Evolutionary conservation across 352 stramenopile species (phyloP), one percentile per base, ranked within the genome.

Genomic region (Phytophthora litchii): DNA sequence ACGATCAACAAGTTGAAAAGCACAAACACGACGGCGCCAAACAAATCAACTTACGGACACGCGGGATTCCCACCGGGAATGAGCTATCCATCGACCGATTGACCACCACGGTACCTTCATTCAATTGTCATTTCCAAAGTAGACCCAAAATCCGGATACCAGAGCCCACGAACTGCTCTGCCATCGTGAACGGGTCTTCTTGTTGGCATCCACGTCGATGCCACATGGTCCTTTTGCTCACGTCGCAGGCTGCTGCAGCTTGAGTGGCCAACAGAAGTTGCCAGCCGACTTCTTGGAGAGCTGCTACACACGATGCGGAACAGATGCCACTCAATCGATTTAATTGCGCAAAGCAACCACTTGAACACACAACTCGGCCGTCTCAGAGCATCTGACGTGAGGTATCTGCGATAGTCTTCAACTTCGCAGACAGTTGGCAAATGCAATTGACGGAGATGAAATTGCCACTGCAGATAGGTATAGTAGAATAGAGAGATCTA

Each of bases 171-270:
- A 63, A 38, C 14, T 10, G 17, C 27, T 36, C 37, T 45, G 27
- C 45, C 54, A 56, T 51, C n/a, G 20, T 48, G n/a, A 19, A 25
- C 9, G 52, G 14, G 48, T 12, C 6, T 25, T 8, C 12, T 41
- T 17, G 17, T 35, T 47, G 17, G 29, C 16, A 60, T 34, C 49
- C 56, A 67, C 58, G 14, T 54, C 43, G 21, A 27, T 27, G 31
- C 51, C 58, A 55, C 50, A 54, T 67, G 51, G 42, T 45, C 20
- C 3, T 29, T n/a, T 29, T 7, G 21, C 16, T 32, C 48, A 65
- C 49, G 49, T 65, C 55, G 55, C 55, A 64, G 29, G 36, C 43
- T 54, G 45, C 31, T 17, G 51, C n/a, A 60, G 4, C 41, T 57
- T 47, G 49, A 46, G 44, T 67, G 36, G 27, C 20, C 34, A 5